A percentile compares a stretch with the other conserved stretches of the same genome.
These are phyloP conservation scores for Azolla pinnata DNA, from an alignment of 75 land plant genomes.

Conservation along the genomic window DNA sequence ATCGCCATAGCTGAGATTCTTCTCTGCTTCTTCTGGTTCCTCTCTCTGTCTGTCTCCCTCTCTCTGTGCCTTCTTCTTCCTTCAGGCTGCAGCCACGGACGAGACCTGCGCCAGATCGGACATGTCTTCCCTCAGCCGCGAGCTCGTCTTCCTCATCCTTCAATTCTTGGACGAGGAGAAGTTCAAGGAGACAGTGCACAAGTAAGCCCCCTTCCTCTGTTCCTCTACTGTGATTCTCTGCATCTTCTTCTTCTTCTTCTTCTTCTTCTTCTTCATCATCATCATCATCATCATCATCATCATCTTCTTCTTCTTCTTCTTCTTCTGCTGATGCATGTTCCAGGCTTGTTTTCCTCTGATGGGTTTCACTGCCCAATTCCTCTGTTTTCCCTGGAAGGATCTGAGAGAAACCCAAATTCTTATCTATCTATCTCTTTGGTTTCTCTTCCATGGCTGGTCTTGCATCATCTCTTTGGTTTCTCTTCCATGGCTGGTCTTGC, in stretches of 20 bases:
- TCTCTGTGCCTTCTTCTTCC: no score
- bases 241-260: background rate
- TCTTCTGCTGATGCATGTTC: background rate
- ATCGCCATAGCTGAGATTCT: no score
- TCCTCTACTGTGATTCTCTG: background rate
- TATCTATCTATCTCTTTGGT: no score
- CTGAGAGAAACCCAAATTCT: no score
- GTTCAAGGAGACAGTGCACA: conserved; percentile 78
- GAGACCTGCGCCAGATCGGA: background rate
- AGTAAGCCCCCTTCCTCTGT: conserved; percentile 21
- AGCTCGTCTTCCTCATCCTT: conserved; percentile 77
- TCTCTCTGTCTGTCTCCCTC: no score
- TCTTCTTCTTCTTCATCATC: background rate
- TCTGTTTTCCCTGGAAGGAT: background rate
- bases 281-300: background rate
- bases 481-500: no score
- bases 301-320: background rate
- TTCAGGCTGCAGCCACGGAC: no score
- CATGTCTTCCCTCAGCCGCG: conserved; percentile 76
- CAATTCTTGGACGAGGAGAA: no score
- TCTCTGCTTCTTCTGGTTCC: no score
- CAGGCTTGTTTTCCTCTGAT: background rate
- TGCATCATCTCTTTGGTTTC: no score
- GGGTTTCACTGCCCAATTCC: background rate
- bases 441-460: no score